Evolutionary conservation across 2,329 filamentous ascomycete genomes (phyloP), one percentile per base, ranked within the genome.

Genomic region (Tolypocladium amazonense): DNA sequence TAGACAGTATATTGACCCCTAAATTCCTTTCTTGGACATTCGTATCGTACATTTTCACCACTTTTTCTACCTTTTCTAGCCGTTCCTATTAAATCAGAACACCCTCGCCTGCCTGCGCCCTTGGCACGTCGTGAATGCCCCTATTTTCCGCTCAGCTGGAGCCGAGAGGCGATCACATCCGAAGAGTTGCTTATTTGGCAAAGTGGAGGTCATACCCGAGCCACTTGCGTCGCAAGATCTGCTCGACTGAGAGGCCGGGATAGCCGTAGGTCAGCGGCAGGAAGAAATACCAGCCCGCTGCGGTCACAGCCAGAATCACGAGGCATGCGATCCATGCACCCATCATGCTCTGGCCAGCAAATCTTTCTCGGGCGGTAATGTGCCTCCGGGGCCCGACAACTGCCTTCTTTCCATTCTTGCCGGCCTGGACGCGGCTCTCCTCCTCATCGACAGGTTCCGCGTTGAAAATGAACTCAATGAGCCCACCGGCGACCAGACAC

Each of bases 131-230:
- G 30, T 30, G 23, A 23, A 23, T 18, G 15, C 27, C 11, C 27
- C 20, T 23, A 4, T n/a, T 14, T 23, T 12, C 50, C 9, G 3
- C 15, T 14, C 9, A 18, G 18, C 47, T 15, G 50, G 50, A 33
- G 18, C 15, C 50, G 47, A 53, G 25, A 30, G 20, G 25, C 15
- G 0, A 2, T 1, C 50, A 3, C 4, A 25, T 12, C 1, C 9
- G 2, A 47, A 47, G 11, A 18, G 33, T 18, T 9, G 23, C 62
- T 78, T 88, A 99, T 84, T 99, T 99, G 61, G 94, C 94, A 79
- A 99, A 99, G 78, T 99, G 94, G 72, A 99, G 81, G 73, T 99
- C 94, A 73, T 97, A 99, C 64, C 90, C 89, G 65, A 99, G 81
- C 93, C 93, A 97, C 81, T 97, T 97, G 74, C 94, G 87, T 63